Conservation (phyloP, 768 basidiomycete genomes). For the Neoboletus brunneissimus region DNA sequence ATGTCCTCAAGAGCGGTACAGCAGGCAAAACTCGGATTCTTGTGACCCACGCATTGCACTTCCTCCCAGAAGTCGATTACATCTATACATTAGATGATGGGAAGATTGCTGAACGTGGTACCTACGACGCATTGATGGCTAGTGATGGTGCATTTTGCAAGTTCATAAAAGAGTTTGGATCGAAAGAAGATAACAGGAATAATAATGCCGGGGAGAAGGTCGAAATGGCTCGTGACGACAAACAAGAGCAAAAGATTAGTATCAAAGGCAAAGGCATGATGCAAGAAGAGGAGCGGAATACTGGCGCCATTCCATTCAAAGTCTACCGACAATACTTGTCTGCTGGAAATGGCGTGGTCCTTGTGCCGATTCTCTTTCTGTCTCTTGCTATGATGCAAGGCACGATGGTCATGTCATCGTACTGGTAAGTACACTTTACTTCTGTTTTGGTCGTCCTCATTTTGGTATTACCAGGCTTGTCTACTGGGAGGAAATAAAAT, state of each 20-base stretch:
- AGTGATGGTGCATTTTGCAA: constrained; percentile 65
- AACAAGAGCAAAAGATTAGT: constrained; percentile 34
- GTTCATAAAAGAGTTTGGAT: constrained; percentile 76
- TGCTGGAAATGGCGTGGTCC: constrained; percentile 63
- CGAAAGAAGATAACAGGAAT: constrained; percentile 48
- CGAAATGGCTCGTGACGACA: constrained; percentile 31
- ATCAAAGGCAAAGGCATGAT: constrained; percentile 58
- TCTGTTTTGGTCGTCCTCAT: neutral
- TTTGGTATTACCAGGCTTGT: constrained; percentile 53
- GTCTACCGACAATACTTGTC: constrained; percentile 53
- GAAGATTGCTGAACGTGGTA: constrained; percentile 73
- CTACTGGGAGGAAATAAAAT: constrained; percentile 62
- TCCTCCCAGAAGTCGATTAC: constrained; percentile 84
- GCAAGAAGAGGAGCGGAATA: constrained; percentile 82
- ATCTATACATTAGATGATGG: constrained; percentile 80
- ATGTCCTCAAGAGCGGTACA: constrained; percentile 66
- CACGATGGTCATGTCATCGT: constrained; percentile 66
- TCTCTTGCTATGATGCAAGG: constrained; percentile 67
- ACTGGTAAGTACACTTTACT: constrained; percentile 51
- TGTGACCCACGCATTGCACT: constrained; percentile 90
- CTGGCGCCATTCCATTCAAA: constrained; percentile 46
- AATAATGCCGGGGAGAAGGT: constrained; percentile 37
- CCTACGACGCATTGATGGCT: constrained; percentile 68
- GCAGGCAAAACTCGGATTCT: constrained; percentile 77
- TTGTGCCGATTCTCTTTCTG: constrained; percentile 63